phyloP scores from a whole-genome alignment of 345 rosid genomes.

The Triadica sebifera region DNA sequence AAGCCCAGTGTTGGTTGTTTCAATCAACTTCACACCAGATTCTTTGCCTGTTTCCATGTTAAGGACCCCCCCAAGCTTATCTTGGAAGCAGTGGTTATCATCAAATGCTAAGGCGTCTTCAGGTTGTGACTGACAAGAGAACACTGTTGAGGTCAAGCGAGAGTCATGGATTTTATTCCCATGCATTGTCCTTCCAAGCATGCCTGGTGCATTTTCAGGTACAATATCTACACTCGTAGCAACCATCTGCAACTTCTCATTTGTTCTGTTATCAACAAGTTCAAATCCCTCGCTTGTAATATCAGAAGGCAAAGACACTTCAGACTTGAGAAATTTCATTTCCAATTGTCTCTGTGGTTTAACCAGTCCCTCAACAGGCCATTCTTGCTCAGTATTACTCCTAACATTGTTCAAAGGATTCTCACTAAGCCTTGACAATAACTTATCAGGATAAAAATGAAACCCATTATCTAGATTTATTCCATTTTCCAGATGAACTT shows the following conservation, averaged over 20 bases:
- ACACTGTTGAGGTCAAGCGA: slow-evolving; percentile 32
- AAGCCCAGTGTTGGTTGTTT: slow-evolving; percentile 29
- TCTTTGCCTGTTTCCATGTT: slow-evolving; percentile 27
- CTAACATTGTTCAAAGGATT: slow-evolving; percentile 20
- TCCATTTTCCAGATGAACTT: slow-evolving; percentile 28
- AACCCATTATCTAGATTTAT: slow-evolving; percentile 25
- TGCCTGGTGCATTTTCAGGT: slow-evolving; percentile 15
- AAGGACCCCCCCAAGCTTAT: slow-evolving; percentile 1
- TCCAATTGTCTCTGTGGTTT: slow-evolving; percentile 46
- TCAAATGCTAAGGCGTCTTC: slow-evolving; percentile 31
- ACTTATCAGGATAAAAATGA: slow-evolving; percentile 32
- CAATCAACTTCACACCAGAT: slow-evolving; percentile 37
- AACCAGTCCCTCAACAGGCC: slow-evolving; percentile 22
- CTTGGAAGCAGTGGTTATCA: slow-evolving; percentile 16
- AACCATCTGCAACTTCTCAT: slow-evolving; percentile 22
- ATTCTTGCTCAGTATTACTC: slow-evolving; percentile 27
- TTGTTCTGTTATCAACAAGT: slow-evolving; percentile 26
- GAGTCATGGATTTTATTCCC: slow-evolving; percentile 27
- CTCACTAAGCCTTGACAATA: slow-evolving; percentile 24
- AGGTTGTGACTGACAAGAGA: slow-evolving; percentile 34
- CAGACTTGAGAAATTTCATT: slow-evolving; percentile 26
- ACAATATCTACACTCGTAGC: slow-evolving; percentile 20
- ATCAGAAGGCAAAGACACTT: slow-evolving; percentile 31
- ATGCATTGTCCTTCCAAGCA: slow-evolving; percentile 14
- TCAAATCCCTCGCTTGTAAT: slow-evolving; percentile 36